These are phyloP conservation scores for Cercospora sp. DNA, from an alignment of 2,329 filamentous ascomycete genomes.

Conservation along the genomic window DNA sequence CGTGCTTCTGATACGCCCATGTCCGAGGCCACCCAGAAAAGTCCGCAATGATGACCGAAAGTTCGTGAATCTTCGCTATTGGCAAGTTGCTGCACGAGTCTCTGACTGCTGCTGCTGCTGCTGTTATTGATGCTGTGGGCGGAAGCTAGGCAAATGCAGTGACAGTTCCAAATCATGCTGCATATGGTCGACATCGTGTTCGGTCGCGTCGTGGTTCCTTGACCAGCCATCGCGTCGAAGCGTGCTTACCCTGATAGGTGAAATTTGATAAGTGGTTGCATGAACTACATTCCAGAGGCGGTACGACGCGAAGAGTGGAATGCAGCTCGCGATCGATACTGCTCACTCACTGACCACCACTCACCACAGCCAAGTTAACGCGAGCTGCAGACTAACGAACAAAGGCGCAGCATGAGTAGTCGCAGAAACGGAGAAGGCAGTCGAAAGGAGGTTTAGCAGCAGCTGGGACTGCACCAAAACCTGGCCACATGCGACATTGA, in stretches of 20 bases:
- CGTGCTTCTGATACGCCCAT: slow-evolving; percentile 5
- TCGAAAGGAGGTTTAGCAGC: neutral
- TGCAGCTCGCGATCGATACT: neutral
- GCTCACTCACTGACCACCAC: neutral
- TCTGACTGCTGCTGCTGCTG: neutral
- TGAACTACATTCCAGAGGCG: slow-evolving; percentile 19
- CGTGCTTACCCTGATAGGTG: slow-evolving; percentile 2
- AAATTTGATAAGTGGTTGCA: slow-evolving; percentile 17
- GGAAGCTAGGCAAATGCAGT: neutral
- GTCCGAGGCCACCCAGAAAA: neutral
- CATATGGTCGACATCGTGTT: neutral
- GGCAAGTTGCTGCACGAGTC: too few relatives aligned
- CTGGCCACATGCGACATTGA: neutral
- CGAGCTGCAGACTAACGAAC: neutral
- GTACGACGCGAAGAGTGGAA: slow-evolving; percentile 8
- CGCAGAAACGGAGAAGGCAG: neutral
- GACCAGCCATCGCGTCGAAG: slow-evolving; percentile 19
- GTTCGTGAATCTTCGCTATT: neutral
- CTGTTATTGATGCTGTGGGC: neutral
- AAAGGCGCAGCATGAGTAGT: neutral
- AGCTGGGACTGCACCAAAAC: neutral
- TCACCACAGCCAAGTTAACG: neutral
- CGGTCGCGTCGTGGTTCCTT: neutral
- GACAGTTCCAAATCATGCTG: neutral
- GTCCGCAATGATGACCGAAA: neutral